phyloP scores from a whole-genome alignment of 169 alveolate genomes.

The Plasmodium falciparum region DNA sequence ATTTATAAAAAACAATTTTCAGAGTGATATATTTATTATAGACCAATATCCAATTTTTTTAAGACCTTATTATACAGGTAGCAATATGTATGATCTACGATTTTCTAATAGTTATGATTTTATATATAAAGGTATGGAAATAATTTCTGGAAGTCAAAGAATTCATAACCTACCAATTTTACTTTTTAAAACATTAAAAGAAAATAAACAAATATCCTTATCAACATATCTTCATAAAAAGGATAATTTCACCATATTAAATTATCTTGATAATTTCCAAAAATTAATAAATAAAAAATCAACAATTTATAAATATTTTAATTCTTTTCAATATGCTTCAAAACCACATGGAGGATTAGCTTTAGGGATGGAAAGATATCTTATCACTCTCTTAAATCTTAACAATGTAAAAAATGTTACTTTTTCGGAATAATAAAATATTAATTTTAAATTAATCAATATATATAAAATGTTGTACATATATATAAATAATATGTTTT shows the following conservation, averaged over 20 bases:
- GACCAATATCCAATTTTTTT: slow-evolving; percentile 49
- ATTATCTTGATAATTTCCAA: slow-evolving; percentile 10
- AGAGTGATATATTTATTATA: slow-evolving; percentile 28
- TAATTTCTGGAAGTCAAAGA: slow-evolving; percentile 61
- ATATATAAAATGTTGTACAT: no score
- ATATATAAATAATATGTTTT: neutral
- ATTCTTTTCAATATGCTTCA: slow-evolving; percentile 41
- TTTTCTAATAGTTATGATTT: slow-evolving; percentile 63
- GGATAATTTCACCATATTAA: neutral
- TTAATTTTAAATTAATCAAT: no score
- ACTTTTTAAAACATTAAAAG: slow-evolving; percentile 16
- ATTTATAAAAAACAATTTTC: slow-evolving; percentile 30
- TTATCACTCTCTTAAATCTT: slow-evolving; percentile 22
- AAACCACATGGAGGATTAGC: slow-evolving; percentile 72
- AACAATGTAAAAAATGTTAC: slow-evolving; percentile 14
- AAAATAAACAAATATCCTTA: neutral
- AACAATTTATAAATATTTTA: slow-evolving; percentile 24
- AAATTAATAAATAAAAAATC: slow-evolving; percentile 25
- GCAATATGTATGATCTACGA: slow-evolving; percentile 44
- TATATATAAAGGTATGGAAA: slow-evolving; percentile 50
- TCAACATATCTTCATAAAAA: neutral
- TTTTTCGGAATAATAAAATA: neutral
- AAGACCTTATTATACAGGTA: slow-evolving; percentile 47
- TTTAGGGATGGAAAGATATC: slow-evolving; percentile 45
- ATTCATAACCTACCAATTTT: slow-evolving; percentile 42